Base-by-base conservation (phyloP, 2,329 filamentous ascomycete genomes). In the Fusarium duplospermum region DNA sequence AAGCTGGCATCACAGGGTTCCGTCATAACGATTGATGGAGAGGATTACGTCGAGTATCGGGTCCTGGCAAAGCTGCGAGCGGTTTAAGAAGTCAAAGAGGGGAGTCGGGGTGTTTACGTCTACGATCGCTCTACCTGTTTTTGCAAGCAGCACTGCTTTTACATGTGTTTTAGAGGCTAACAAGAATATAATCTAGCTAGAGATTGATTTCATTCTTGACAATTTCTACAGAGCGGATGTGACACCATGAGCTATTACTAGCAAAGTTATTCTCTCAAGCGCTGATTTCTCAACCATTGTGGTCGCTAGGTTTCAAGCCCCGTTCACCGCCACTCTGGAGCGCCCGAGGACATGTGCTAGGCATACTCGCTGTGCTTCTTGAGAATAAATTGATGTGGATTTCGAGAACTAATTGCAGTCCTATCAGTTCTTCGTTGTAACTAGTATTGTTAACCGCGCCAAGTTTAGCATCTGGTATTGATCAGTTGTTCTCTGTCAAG, bases 1-100 rank as follows among this genome's bases (percentile, higher is more conserved):
- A 62, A 54, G 42, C 31, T 62, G n/a, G 60, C 50, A 13, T 61
- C 58, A 16, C 58, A 31, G 27, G 58, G 58, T 22, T 45, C 27
- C 2, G 24, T 61, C 58, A 45, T 61, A 31, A 61, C 33, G 8
- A 54, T 62, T 27, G 45, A 54, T 14, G 60, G 42, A 20, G 60
- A 62, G 31, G 45, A 62, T 3, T 50, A 62, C 27, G 31, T 62
- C 14, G 60, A 61, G 58, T 61, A 61, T 61, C 58, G 58, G 5
- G 58, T 61, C 2, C 27, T 61, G 4, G 58, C 58, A 10, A 61
- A 61, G 45, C 42, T 62, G 33, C 56, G 47, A 31, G 47, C 47
- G 31, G 47, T 52, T 52, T 52, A 20, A 50, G 14, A 29, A 50
- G 27, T 31, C 6, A 20, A 31, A n/a, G 18, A n/a, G 11, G 27